These are phyloP conservation scores for Larix kaempferi DNA, from an alignment of 75 land plant genomes.

Conservation along the genomic window DNA sequence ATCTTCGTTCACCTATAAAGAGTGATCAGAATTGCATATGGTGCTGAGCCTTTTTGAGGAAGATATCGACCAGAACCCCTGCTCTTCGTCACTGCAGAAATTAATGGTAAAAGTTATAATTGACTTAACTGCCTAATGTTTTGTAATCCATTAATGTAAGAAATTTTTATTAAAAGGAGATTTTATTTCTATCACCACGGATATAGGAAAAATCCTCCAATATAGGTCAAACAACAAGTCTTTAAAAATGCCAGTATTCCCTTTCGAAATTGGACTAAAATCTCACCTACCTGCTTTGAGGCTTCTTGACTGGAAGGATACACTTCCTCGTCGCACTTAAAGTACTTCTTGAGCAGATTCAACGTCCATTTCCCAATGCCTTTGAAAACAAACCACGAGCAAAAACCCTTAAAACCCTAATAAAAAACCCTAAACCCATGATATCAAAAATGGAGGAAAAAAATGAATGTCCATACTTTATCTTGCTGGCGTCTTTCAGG, in stretches of 20 bases:
- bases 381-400: conserved; percentile 24
- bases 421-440: not conserved
- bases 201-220: too few species aligned
- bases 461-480: conserved; percentile 27
- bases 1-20: conserved; percentile 48
- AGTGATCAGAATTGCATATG: conserved; percentile 86
- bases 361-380: conserved; percentile 89
- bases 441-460: not conserved
- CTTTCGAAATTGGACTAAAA: not conserved
- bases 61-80: conserved; percentile 58
- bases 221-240: too few species aligned
- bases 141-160: too few species aligned
- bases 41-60: conserved; percentile 84
- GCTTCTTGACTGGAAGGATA: conserved; percentile 21
- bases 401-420: not conserved
- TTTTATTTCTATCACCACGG: too few species aligned
- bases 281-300: conserved; percentile 11
- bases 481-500: conserved; percentile 45
- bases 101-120: conserved; percentile 8
- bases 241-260: not conserved
- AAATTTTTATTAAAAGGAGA: too few species aligned
- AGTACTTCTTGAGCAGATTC: conserved; percentile 59
- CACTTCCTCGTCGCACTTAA: conserved; percentile 13
- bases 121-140: too few species aligned
- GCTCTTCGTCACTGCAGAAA: conserved; percentile 51